phyloP scores from a whole-genome alignment of 2,329 filamentous ascomycete genomes.

The Incumbomyces delicatus region DNA sequence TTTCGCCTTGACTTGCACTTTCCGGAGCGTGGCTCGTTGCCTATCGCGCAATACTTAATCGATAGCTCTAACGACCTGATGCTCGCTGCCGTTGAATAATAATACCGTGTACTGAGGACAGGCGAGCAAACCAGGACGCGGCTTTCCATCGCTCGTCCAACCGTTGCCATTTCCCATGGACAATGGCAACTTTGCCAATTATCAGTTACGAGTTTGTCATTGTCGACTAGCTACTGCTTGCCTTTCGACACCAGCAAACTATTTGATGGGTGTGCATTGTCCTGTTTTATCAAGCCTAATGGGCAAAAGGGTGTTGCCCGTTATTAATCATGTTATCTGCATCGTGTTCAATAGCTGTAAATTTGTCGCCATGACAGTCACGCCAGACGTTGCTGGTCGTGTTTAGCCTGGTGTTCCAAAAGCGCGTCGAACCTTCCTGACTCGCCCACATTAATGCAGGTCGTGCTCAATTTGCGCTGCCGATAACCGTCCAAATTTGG shows the following conservation, averaged over 20 bases:
- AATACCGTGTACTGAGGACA: neutral
- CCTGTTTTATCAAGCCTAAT: too few species aligned
- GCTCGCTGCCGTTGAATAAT: neutral
- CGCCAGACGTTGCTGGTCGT: neutral
- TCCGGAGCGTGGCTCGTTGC: neutral
- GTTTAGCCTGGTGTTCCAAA: neutral
- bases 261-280: too few species aligned
- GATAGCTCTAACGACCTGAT: neutral
- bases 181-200: too few species aligned
- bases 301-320: too few species aligned
- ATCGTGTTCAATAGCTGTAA: too few species aligned
- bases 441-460: too few species aligned
- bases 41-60: neutral
- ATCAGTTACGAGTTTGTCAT: too few species aligned
- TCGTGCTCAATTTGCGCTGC: too few species aligned
- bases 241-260: too few species aligned
- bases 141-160: neutral
- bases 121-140: conserved; percentile 2
- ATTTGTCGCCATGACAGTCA: neutral
- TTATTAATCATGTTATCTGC: too few species aligned
- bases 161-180: neutral
- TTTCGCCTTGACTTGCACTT: conserved; percentile 4
- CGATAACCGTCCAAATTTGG: too few species aligned
- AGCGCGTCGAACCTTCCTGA: neutral
- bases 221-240: too few species aligned